Evolutionary conservation across 2,329 filamentous ascomycete species (phyloP).

Genomic region (Coniosporium uncinatum): DNA sequence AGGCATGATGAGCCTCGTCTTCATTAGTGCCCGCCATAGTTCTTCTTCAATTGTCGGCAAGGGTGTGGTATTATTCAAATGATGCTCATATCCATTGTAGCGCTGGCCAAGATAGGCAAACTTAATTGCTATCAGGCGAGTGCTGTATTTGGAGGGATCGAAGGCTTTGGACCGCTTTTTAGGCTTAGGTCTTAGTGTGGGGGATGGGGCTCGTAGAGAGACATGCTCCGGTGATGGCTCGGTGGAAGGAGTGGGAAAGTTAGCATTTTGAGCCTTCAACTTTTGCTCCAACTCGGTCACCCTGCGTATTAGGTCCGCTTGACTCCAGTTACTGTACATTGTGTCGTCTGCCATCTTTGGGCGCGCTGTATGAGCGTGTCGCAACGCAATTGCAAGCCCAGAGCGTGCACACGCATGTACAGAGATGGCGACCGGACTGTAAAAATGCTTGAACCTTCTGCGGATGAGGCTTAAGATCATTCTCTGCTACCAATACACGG

Average conservation of each 20-base stretch:
- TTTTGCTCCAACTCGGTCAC: constrained; percentile 64
- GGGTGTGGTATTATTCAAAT: constrained; percentile 60
- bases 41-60: constrained; percentile 88
- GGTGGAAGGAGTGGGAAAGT: constrained; percentile 13
- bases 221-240: background rate
- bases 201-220: background rate
- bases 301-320: constrained; percentile 60
- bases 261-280: constrained; percentile 44
- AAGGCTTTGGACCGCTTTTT: constrained; percentile 42
- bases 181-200: constrained; percentile 5
- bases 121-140: constrained; percentile 84
- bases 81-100: constrained; percentile 93
- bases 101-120: constrained; percentile 88
- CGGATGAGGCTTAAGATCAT: no score
- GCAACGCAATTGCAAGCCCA: no score
- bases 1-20: constrained; percentile 76
- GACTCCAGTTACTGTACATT: constrained; percentile 66
- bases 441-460: no score
- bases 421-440: no score
- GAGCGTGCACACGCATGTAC: no score
- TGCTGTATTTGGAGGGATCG: constrained; percentile 76
- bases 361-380: no score
- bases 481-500: no score
- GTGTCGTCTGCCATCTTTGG: no score
- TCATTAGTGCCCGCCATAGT: constrained; percentile 85